Conservation (phyloP, 106 monocot species). For the Hemerocallis citrina region DNA sequence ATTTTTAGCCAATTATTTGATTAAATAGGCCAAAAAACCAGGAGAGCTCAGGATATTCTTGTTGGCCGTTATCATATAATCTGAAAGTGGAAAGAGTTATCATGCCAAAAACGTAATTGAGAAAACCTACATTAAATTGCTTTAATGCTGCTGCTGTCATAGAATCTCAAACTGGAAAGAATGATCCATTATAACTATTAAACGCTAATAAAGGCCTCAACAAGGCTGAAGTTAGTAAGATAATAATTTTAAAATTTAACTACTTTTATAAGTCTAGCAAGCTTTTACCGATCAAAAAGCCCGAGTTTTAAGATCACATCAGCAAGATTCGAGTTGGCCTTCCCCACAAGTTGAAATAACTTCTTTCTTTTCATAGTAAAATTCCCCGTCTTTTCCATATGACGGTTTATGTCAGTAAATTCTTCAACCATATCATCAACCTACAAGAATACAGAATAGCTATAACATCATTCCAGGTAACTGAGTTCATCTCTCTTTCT, state of each 20-base stretch:
- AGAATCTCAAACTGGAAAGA: background rate
- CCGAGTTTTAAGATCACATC: slow-evolving; percentile 84
- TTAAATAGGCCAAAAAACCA: no score
- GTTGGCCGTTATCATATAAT: no score
- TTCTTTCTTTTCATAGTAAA: slow-evolving; percentile 84
- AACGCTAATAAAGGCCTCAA: background rate
- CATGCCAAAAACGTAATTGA: no score
- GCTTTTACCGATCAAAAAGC: slow-evolving; percentile 67
- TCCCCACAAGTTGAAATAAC: slow-evolving; percentile 84
- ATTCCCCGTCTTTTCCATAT: slow-evolving; percentile 78
- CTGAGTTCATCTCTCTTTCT: background rate
- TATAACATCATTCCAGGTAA: slow-evolving; percentile 8
- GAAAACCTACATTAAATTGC: no score
- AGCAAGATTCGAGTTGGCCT: slow-evolving; percentile 80
- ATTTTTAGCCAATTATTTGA: no score
- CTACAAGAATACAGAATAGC: slow-evolving; percentile 20
- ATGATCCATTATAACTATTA: background rate
- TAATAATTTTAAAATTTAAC: background rate
- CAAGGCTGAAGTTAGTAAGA: background rate
- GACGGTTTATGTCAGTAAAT: slow-evolving; percentile 82
- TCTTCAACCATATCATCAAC: slow-evolving; percentile 90
- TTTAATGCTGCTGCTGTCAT: no score
- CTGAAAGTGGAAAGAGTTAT: no score
- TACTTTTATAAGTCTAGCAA: background rate
- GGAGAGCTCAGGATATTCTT: no score